Evolutionary conservation across 371 early-diverging fungal genomes (phyloP).

Genomic region (Zychaea mexicana): DNA sequence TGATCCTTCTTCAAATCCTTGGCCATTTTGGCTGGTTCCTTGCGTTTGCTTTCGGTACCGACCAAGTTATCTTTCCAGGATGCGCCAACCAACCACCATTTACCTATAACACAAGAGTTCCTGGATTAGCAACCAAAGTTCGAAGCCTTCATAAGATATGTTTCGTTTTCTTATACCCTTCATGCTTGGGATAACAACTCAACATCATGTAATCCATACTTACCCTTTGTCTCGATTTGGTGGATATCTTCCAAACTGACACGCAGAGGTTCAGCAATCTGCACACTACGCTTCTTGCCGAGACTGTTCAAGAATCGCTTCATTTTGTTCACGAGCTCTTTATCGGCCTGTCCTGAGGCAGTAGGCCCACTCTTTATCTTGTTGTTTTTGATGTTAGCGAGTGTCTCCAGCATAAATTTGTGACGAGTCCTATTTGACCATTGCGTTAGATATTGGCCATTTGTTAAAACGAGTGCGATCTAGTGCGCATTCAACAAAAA

Average conservation of each 20-base stretch:
- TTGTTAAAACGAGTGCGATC: no score
- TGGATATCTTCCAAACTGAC: conserved; percentile 90
- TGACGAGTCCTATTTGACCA: conserved; percentile 78
- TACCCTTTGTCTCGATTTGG: conserved; percentile 78
- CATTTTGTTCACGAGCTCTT: conserved; percentile 71
- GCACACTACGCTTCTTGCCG: conserved; percentile 61
- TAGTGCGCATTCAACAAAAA: no score
- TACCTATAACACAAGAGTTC: no score
- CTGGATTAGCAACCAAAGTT: no score
- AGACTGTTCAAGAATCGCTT: conserved; percentile 80
- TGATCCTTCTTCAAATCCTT: conserved; percentile 48
- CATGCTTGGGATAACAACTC: no score
- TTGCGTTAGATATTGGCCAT: no score
- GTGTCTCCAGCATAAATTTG: conserved; percentile 93
- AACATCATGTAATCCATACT: no score
- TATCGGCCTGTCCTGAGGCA: conserved; percentile 51
- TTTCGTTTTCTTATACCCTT: no score
- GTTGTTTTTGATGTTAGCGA: conserved; percentile 93
- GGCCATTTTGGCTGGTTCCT: conserved; percentile 29
- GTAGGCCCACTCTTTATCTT: conserved; percentile 69
- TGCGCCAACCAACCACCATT: conserved; percentile 89
- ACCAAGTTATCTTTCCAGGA: conserved; percentile 77
- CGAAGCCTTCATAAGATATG: no score
- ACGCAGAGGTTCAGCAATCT: conserved; percentile 76
- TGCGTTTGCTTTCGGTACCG: conserved; percentile 50